phyloP scores from a whole-genome alignment of 306 rosid genomes.

The Arachis stenosperma region DNA sequence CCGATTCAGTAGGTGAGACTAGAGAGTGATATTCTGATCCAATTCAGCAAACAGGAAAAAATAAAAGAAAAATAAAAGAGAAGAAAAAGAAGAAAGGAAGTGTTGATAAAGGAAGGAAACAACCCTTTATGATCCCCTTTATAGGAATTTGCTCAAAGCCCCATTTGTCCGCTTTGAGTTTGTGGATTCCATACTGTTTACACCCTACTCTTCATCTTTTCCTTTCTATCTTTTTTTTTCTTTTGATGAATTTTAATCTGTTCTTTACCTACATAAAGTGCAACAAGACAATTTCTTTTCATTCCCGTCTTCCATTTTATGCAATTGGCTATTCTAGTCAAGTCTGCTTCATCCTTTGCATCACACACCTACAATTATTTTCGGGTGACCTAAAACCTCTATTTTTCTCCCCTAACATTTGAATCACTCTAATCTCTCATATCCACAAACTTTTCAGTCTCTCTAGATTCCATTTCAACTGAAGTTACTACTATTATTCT shows the following conservation, averaged over 20 bases:
- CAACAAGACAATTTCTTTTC: conserved; percentile 49
- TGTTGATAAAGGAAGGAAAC: conserved; percentile 37
- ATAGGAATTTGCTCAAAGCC: conserved; percentile 64
- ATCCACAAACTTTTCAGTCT: conserved; percentile 40
- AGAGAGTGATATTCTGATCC: conserved; percentile 53
- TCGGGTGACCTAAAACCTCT: conserved; percentile 24
- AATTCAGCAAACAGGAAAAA: conserved; percentile 42
- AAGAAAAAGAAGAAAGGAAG: conserved; percentile 26
- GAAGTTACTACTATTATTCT: conserved; percentile 11
- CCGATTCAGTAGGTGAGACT: conserved; percentile 48
- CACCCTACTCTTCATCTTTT: neutral
- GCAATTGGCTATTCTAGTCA: conserved; percentile 40
- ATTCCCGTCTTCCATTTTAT: conserved; percentile 39
- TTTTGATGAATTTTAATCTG: conserved; percentile 29
- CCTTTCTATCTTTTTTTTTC: neutral
- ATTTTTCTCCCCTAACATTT: neutral
- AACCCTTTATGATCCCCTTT: conserved; percentile 50
- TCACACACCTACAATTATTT: conserved; percentile 24
- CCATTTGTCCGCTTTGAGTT: conserved; percentile 72
- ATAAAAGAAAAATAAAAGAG: no score
- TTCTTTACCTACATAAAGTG: conserved; percentile 48
- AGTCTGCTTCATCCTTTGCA: conserved; percentile 42
- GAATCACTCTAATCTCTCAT: conserved; percentile 21
- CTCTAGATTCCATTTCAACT: neutral
- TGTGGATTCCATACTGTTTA: conserved; percentile 65